Base-by-base conservation (phyloP, 1,139 yeast species). In the Ogataea hybrid region DNA sequence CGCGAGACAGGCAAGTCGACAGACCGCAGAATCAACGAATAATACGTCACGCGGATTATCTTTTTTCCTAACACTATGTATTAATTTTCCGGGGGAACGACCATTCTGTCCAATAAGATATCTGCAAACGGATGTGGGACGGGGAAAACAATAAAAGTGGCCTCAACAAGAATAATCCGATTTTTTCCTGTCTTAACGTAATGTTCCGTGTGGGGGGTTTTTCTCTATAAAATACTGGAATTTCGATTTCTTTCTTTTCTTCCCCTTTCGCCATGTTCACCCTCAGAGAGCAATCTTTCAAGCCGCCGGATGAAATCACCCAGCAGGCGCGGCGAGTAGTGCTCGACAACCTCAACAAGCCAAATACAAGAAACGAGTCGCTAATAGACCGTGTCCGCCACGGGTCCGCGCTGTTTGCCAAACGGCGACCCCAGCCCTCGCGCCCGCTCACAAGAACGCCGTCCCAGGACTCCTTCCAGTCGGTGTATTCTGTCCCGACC, bases 1-100 rank as follows among this genome's bases (percentile, higher is more conserved):
- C 47, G 59, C 22, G 56, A 47, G 12, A 46, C 42, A 6, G 65
- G 65, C 3, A 49, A 54, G 8, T 49, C 55, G n/a, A 37, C 40
- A 2, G 63, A 62, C 41, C 47, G 67, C 22, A 40, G 58, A 34
- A 46, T 55, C 27, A 39, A 35, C 25, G 44, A 40, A 11, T 43
- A 25, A 35, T 25, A 34, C n/a, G 34, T 34, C 28, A 35, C 29
- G 20, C 41, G 43, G 41, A 39, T 39, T 23, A 37, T 37, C 40
- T 32, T 20, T 35, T 18, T 28, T 35, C 28, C 28, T 34, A 16
- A 29, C 12, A 10, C 20, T 9, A 3, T 36, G 6, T 15, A n/a
- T 18, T 28, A 17, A 32, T 31, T 35, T 31, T 38, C 18, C 41
- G 8, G 36, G 41, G 41, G 33, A 23, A 14, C 21, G 15, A 28